These are phyloP conservation scores for Nelumbo lutea DNA, from an alignment of 164 flowering plant species.

Conservation along the genomic window DNA sequence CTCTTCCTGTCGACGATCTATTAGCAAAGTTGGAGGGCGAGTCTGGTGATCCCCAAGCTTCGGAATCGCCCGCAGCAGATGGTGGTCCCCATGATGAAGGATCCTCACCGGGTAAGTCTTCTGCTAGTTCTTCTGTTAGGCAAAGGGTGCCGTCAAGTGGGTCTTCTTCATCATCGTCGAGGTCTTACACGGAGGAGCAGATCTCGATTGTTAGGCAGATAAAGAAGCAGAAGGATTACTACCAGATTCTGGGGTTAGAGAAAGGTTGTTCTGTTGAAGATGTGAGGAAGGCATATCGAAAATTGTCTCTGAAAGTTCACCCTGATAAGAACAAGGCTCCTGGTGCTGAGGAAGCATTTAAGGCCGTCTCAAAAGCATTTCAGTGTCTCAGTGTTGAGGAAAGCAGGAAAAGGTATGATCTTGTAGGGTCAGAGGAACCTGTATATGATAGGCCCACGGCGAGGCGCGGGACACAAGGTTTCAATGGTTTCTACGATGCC, in stretches of 20 bases:
- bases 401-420: slow-evolving; percentile 58
- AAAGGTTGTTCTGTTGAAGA: slow-evolving; percentile 68
- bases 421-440: slow-evolving; percentile 60
- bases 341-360: slow-evolving; percentile 93
- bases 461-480: slow-evolving; percentile 36
- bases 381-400: slow-evolving; percentile 82
- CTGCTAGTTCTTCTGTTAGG: slow-evolving; percentile 10
- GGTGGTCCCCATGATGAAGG: background rate
- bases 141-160: slow-evolving; percentile 34
- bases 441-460: slow-evolving; percentile 39
- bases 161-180: slow-evolving; percentile 28
- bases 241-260: slow-evolving; percentile 76
- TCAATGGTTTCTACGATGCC: slow-evolving; percentile 60
- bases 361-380: slow-evolving; percentile 85
- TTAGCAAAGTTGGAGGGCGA: slow-evolving; percentile 31
- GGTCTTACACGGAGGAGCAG: slow-evolving; percentile 67
- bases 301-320: slow-evolving; percentile 82
- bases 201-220: slow-evolving; percentile 61
- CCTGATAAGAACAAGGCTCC: slow-evolving; percentile 93
- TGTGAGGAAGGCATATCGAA: slow-evolving; percentile 76
- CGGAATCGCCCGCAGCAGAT: background rate
- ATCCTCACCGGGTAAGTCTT: background rate
- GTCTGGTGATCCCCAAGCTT: slow-evolving; percentile 9
- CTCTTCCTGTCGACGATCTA: slow-evolving; percentile 53
- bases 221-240: slow-evolving; percentile 73